phyloP scores from a whole-genome alignment of 2,329 filamentous ascomycete genomes.

The Tetracladium maxilliforme region DNA sequence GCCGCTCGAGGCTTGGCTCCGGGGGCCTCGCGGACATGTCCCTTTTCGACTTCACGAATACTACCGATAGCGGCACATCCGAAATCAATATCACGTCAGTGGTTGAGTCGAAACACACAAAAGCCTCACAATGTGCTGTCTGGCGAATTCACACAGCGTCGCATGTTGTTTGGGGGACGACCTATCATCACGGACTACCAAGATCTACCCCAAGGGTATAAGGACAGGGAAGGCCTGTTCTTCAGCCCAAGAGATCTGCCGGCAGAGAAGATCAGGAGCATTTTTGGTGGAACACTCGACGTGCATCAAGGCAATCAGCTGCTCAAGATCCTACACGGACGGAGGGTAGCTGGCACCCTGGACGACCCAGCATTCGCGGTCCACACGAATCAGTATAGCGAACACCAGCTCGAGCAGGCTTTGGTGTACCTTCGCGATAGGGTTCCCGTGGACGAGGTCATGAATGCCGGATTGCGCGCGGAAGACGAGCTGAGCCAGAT shows the following conservation, averaged over 20 bases:
- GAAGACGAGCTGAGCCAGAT: conserved; percentile 45
- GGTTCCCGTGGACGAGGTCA: conserved; percentile 41
- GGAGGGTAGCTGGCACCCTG: conserved; percentile 47
- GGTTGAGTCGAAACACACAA: no score
- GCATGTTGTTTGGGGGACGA: no score
- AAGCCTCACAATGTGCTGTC: no score
- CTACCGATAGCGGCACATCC: no score
- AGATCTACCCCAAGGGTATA: conserved; percentile 40
- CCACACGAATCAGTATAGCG: conserved; percentile 4
- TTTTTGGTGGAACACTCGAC: conserved; percentile 35
- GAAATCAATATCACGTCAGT: no score
- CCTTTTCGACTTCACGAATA: no score
- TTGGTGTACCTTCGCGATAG: conserved; percentile 39
- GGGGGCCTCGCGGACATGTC: no score
- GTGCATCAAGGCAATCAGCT: conserved; percentile 32
- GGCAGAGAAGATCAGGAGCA: conserved; percentile 24
- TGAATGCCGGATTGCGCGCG: conserved; percentile 44
- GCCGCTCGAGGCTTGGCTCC: no score
- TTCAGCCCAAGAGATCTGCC: conserved; percentile 36
- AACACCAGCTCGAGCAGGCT: conserved; percentile 13
- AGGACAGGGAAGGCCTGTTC: conserved; percentile 35
- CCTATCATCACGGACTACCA: conserved; percentile 38
- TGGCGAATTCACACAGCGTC: no score
- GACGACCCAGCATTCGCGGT: conserved; percentile 34
- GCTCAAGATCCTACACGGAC: conserved; percentile 43